Base-by-base conservation (phyloP, 1,284 basidiomycete species). In the Pseudozyma sp. region DNA sequence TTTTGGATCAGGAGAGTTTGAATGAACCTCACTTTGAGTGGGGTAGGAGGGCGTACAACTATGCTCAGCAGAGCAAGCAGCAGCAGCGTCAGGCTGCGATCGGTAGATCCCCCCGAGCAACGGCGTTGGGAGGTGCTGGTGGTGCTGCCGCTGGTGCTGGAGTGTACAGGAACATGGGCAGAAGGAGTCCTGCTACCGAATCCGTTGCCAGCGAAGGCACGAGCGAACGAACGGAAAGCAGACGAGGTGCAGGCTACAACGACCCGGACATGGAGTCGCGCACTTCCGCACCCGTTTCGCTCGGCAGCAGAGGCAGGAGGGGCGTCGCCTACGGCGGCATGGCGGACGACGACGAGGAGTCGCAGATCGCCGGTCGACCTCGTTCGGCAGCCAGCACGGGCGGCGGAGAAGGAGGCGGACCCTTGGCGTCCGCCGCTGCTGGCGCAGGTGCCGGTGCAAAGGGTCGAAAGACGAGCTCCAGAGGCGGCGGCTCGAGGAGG, bases 1-100 rank as follows among this genome's bases (percentile, higher is more conserved):
- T 81, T 58, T 67, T 85, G 45, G 85, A 85, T 45, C 84, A 85
- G 61, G 84, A 85, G 90, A 92, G 61, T 5, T 51, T 84, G 92
- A 81, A 78, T 61, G 82, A 84, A 60, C 78, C 79, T 6, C 77
- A 80, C 63, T 84, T 80, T 46, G 73, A 79, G 24, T 84, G 82
- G 82, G 82, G 82, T 29, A 49, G 78, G 1, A 54, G 82, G 14
- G 82, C 81, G 9, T 84, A 80, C 71, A 75, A 84, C 68, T 81
- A 77, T 56, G 66, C 68, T 40, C 70, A 73, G 60, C 52, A 56
- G 42, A 8, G 34, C 17, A 61, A 52, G 42, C 65, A 64, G 49
- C 50, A 61, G 39, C 56, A 69, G 35, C 47, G 59, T 5, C 46
- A 51, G 24, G n/a, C 42, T 7, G 52, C 42, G 9, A 70, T 62